phyloP scores from a whole-genome alignment of 2,329 filamentous ascomycete species.

The Neoarthrinium moseri region DNA sequence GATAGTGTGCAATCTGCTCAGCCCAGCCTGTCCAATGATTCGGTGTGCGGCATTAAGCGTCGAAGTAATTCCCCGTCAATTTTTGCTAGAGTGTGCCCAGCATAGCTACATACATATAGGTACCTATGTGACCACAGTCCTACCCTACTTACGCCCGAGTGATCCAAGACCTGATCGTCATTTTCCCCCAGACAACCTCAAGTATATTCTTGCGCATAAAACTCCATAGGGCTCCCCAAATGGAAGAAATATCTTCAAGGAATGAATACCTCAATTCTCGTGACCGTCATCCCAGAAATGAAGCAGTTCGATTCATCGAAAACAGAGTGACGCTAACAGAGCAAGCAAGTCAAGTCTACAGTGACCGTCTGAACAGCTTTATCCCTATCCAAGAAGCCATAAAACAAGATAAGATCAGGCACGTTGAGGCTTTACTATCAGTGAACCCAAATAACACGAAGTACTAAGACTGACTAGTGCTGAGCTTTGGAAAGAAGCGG shows the following conservation, averaged over 20 bases:
- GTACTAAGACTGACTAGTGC: too few relatives aligned
- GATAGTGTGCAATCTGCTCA: too few relatives aligned
- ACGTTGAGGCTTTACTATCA: too few relatives aligned
- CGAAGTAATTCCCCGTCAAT: too few relatives aligned
- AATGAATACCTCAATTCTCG: neutral
- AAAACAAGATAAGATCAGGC: neutral
- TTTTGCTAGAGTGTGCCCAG: too few relatives aligned
- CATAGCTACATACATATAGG: too few relatives aligned
- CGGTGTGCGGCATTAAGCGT: too few relatives aligned
- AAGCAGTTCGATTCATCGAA: conserved; percentile 2
- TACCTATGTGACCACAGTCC: too few relatives aligned
- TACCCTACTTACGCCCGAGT: too few relatives aligned
- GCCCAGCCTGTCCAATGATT: too few relatives aligned
- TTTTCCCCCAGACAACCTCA: neutral
- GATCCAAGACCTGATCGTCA: too few relatives aligned
- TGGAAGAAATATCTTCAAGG: neutral
- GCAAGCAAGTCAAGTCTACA: neutral
- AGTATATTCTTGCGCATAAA: too few relatives aligned
- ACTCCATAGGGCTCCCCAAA: neutral
- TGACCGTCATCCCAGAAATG: neutral
- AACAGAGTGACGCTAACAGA: neutral
- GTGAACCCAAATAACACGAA: neutral
- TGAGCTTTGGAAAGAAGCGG: conserved; percentile 1
- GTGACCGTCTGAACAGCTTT: neutral
- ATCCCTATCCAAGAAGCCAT: neutral